Base-by-base conservation (phyloP, 345 rosid genomes). In the Viola odorata region DNA sequence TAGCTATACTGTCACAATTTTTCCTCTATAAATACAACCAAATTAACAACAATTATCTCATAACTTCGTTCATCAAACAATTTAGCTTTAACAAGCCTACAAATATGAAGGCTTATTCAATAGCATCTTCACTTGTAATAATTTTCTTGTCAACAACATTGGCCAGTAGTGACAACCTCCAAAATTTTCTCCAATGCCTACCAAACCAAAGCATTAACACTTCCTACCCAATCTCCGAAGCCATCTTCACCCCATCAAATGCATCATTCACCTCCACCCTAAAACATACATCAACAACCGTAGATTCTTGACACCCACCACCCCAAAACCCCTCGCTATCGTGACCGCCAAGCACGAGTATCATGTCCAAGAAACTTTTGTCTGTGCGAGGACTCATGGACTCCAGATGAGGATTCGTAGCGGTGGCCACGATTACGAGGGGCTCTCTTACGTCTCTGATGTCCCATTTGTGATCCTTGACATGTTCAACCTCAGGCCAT, bases 361-460 rank as follows among this genome's bases (percentile, higher is more conserved):
- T 10, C 56, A 61, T 40, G 65, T 61, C 56, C 65, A 61, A 39
- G 56, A 48, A 50, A 40, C 65, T 23, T 48, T 61, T 7, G 13
- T 61, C 4, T 61, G 56, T 15, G 65, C 65, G 6, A 61, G 7
- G 47, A 10, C 36, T 11, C 13, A 50, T 7, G 56, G 55, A 47
- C 23, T 61, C 38, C 56, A 61, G 5, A 50, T 61, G n/a, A 50
- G 65, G 50, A 50, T 50, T 55, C 48, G 48, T 1, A 50, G 65
- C 45, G 59, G 59, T n/a, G 59, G 59, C 12, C 59, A 56, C 10
- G 59, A 56, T 40, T 56, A 40, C 5, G 59, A 56, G 45, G 59
- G 59, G 5, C 59, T 56, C 14, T 56, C 59, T n/a, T 56, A 56
- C 13, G 11, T 38, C 0, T 56, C 59, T 3, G 1, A 7, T 6